These are phyloP conservation scores for Ascomycota sp. DNA, from an alignment of 2,329 filamentous ascomycete species.

Conservation along the genomic window DNA sequence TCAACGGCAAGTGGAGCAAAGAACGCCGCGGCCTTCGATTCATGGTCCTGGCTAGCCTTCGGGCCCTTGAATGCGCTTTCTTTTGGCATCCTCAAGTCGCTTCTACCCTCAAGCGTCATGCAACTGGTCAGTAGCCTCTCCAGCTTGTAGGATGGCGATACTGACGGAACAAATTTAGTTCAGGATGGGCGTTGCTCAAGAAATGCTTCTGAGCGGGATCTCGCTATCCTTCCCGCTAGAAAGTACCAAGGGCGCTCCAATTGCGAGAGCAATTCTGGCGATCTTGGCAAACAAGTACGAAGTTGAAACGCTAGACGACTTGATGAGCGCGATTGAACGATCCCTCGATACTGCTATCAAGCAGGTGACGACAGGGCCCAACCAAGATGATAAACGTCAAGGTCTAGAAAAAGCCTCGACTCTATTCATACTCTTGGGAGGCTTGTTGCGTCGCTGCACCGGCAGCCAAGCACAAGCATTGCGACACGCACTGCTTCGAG, in stretches of 20 bases:
- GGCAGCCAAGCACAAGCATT: conserved; percentile 13
- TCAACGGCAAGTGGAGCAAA: conserved; percentile 1
- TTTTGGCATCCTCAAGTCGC: conserved; percentile 16
- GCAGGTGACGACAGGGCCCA: conserved; percentile 1
- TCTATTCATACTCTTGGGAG: conserved; percentile 15
- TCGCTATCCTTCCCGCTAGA: conserved; percentile 3
- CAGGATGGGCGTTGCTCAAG: conserved; percentile 13
- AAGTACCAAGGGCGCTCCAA: conserved; percentile 9
- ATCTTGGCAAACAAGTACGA: conserved; percentile 23
- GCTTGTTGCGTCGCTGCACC: conserved; percentile 16
- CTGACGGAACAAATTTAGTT: conserved; percentile 10
- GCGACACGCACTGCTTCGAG: conserved; percentile 14
- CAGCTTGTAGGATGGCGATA: not conserved
- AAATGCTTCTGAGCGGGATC: conserved; percentile 11
- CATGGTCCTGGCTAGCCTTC: conserved; percentile 13
- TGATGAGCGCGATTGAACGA: conserved; percentile 10
- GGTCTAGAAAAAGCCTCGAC: conserved; percentile 10
- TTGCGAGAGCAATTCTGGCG: conserved; percentile 15
- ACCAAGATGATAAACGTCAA: conserved; percentile 1
- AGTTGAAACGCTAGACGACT: conserved; percentile 10
- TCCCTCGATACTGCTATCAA: conserved; percentile 6
- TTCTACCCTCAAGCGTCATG: conserved; percentile 13
- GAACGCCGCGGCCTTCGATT: not conserved
- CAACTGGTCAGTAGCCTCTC: conserved; percentile 11
- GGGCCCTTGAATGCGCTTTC: conserved; percentile 14